These are phyloP conservation scores for Fusarium robinianum DNA, from an alignment of 2,329 filamentous ascomycete species.

Conservation along the genomic window DNA sequence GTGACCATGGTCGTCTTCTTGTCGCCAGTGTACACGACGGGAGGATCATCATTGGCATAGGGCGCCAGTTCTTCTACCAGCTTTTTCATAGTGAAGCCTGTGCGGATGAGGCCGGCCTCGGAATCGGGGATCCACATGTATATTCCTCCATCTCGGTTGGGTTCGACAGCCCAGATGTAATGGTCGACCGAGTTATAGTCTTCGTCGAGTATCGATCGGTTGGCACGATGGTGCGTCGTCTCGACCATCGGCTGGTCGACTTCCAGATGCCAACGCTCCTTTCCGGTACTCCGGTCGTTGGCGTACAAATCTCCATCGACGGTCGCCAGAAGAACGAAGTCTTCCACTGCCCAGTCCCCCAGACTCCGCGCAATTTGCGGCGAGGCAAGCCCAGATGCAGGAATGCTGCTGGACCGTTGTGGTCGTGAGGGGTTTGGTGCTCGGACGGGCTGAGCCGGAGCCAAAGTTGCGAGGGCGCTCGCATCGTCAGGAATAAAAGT, in stretches of 20 bases:
- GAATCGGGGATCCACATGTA: conserved; percentile 79
- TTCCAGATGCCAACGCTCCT: conserved; percentile 82
- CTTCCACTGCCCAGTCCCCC: conserved; percentile 99
- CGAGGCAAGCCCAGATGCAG: conserved; percentile 71
- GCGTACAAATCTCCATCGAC: conserved; percentile 97
- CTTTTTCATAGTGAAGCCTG: conserved; percentile 78
- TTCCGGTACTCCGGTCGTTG: conserved; percentile 83
- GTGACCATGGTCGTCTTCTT: conserved; percentile 91
- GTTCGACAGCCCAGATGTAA: conserved; percentile 94
- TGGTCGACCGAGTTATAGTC: conserved; percentile 74
- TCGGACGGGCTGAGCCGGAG: conserved; percentile 95
- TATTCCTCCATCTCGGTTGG: conserved; percentile 81
- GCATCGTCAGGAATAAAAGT: conserved; percentile 64
- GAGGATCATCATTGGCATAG: conserved; percentile 73
- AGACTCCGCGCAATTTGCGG: conserved; percentile 94
- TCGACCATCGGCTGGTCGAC: conserved; percentile 88
- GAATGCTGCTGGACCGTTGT: conserved; percentile 58
- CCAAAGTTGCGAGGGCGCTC: conserved; percentile 97
- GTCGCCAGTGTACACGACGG: conserved; percentile 85
- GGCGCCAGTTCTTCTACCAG: conserved; percentile 83
- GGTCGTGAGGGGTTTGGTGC: conserved; percentile 77
- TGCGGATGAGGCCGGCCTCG: conserved; percentile 63
- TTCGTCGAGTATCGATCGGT: conserved; percentile 63
- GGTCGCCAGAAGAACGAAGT: conserved; percentile 99
- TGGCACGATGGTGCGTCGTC: conserved; percentile 77